Conservation (phyloP, 225 moss, liverwort and hornwort species). For the Pleurozium schreberi region DNA sequence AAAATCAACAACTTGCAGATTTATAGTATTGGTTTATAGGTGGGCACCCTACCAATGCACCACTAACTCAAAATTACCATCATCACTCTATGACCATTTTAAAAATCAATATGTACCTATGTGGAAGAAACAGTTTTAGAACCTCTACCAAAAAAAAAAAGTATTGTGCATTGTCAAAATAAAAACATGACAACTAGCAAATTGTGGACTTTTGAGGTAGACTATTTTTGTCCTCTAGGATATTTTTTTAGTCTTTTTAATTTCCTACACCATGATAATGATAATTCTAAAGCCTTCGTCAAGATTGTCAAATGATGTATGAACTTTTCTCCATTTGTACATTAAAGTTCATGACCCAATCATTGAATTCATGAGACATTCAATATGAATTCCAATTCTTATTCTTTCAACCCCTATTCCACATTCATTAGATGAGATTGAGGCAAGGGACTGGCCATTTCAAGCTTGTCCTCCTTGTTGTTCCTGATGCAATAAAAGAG, state of each 20-base stretch:
- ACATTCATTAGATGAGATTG: too few species aligned
- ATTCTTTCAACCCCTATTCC: not conserved
- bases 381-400: not conserved
- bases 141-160: too few species aligned
- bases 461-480: too few species aligned
- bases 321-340: not conserved
- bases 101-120: too few species aligned
- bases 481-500: too few species aligned
- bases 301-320: not conserved
- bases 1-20: too few species aligned
- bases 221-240: not conserved
- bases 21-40: too few species aligned
- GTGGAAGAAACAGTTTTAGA: too few species aligned
- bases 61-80: too few species aligned
- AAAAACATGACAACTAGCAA: not conserved
- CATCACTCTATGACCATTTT: too few species aligned
- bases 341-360: not conserved
- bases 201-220: accelerated
- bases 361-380: accelerated
- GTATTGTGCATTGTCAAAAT: accelerated
- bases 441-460: too few species aligned
- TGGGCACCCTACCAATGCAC: too few species aligned
- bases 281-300: not conserved
- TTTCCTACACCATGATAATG: not conserved
- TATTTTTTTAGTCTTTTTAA: not conserved